Evolutionary conservation across 2,329 filamentous ascomycete species (phyloP), one percentile per base, ranked within the genome.

Genomic region (Cryphonectria radicalis): DNA sequence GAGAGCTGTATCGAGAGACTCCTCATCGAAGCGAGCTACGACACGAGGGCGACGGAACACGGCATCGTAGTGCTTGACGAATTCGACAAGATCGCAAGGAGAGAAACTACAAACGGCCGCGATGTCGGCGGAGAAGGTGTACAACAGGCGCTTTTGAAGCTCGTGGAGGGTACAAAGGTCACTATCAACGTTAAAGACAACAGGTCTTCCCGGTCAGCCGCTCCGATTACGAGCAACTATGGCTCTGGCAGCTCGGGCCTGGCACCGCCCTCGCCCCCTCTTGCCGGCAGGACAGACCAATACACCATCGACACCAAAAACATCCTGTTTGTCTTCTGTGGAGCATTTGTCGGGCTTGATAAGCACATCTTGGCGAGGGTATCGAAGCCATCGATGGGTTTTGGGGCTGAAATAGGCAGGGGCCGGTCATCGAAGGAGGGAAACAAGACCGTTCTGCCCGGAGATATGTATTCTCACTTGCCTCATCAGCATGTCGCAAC

Each of bases 91-190:
- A 95, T 98, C 71, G 95, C 96, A 1, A 93, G 93, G 53, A 90
- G 93, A 37, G 95, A 96, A 79, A 92, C 95, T 22, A 90, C 90
- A 73, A 94, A 97, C 72, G 95, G 95, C 28, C 93, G 97, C 76
- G 96, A 99, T 78, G 96, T 99, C 3, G 93, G 95, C 25, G 96
- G 96, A 32, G 96, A 98, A 83, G 96, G 96, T 68, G 96, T 98
- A 0, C 96, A 99, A 78, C 96, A 99, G 81, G 95, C 96, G 8
- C 84, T 99, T 6, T 83, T 99, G 43, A 98, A 98, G 82, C 94
- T 99, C 57, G 93, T 99, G 28, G 96, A 99, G 82, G 96, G 96
- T 10, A 97, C 95, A 1, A 98, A 95, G 35, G 87, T 99, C 14
- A 96, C 97, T 57, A 88, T 99, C 42, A 95, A 95, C 77, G 92